Base-by-base conservation (phyloP, 768 basidiomycete species). In the Cyclocybe cylindracea region DNA sequence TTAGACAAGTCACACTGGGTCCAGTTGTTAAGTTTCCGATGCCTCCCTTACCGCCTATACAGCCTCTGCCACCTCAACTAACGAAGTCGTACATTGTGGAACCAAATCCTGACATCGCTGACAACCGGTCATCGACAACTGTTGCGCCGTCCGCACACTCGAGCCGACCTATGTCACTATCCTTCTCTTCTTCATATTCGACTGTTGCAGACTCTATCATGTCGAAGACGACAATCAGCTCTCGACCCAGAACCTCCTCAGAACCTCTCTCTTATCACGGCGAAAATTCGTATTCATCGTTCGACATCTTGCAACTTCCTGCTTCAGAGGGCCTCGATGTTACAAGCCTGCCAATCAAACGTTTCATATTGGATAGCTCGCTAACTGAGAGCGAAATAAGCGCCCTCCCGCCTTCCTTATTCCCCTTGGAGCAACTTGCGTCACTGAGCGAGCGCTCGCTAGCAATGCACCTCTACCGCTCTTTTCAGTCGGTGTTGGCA, bases 391-490 rank as follows among this genome's bases (percentile, higher is more conserved):
- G 66, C 45, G 76, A 78, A 40, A 63, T 64, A 2, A 58, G 61
- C 11, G 53, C 64, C 16, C 54, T 70, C 24, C 69, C 73, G 16
- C 69, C 61, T 13, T 69, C 70, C 5, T 63, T 78, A 35, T 67
- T 78, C 33, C 67, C 75, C 1, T 57, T 73, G 16, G 73, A 75
- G 31, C 74, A 74, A 48, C 66, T 85, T 4, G 68, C 69, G 48
- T 65, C 65, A 24, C 63, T 86, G 55, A 82, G 70, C 52, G 81
- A 85, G 48, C 77, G 83, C 39, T 83, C 84, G 2, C 73, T 86
- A 29, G 85, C 85, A 0, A 86, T 88, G 84, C 86, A 89, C 50
- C 75, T 89, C 3, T 82, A 86, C 59, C 73, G 77, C 54, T 78
- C 82, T n/a, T 87, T 80, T 54, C 79, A 83, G 57, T 66, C 69